Percentiles rank a stretch among this genome's conserved stretches.
Evolutionary conservation across 2,329 filamentous ascomycete genomes (phyloP).

Genomic region (Aspergillus sp.): DNA sequence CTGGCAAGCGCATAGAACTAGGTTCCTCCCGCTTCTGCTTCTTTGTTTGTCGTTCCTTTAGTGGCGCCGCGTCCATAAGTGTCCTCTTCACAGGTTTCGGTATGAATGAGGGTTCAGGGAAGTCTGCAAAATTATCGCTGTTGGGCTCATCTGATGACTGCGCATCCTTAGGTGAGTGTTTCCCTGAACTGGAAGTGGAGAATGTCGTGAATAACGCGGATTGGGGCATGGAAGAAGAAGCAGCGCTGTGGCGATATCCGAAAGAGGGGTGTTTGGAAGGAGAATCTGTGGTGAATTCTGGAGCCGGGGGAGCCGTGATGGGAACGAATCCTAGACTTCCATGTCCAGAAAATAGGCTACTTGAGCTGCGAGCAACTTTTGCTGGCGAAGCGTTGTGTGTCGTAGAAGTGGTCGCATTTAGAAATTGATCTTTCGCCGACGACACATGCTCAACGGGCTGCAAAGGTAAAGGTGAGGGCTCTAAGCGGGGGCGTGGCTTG

Average conservation of each 20-base stretch:
- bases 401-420: constrained; percentile 61
- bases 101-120: constrained; percentile 49
- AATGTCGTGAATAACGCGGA: constrained; percentile 55
- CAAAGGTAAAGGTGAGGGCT: constrained; percentile 56
- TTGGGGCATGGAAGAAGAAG: constrained; percentile 39
- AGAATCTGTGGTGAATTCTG: constrained; percentile 51
- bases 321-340: constrained; percentile 65
- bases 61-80: constrained; percentile 71
- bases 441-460: constrained; percentile 42
- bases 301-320: constrained; percentile 51
- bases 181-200: constrained; percentile 46
- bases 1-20: constrained; percentile 58
- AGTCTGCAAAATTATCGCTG: constrained; percentile 50
- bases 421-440: constrained; percentile 63
- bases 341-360: constrained; percentile 59
- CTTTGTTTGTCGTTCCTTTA: constrained; percentile 71
- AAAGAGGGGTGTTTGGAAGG: constrained; percentile 49
- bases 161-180: constrained; percentile 50
- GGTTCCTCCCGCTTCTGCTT: constrained; percentile 65
- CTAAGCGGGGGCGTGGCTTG: constrained; percentile 46
- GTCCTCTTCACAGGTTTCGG: constrained; percentile 58
- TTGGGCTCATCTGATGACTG: constrained; percentile 42
- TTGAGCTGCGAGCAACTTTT: constrained; percentile 61
- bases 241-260: constrained; percentile 26
- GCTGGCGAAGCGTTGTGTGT: constrained; percentile 65